Percentiles rank a stretch among this genome's conserved stretches.
Conservation (phyloP, 2,329 filamentous ascomycete genomes). For the Fusarium austroafricanum region DNA sequence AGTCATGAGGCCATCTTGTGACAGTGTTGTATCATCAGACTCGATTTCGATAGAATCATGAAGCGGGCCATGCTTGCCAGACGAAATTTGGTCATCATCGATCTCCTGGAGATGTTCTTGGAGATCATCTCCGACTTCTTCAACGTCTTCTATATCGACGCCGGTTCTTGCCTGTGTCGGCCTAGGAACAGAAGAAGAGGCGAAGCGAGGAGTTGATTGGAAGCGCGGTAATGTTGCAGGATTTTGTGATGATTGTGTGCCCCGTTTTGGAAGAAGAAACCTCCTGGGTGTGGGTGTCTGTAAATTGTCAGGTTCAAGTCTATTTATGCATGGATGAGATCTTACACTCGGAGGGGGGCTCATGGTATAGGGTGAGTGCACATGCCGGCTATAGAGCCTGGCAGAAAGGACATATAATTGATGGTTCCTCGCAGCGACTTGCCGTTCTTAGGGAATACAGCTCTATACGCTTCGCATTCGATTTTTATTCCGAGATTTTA, state of each 20-base stretch:
- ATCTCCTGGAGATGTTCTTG: slow-evolving; percentile 18
- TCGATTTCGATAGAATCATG: slow-evolving; percentile 48
- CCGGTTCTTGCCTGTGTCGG: slow-evolving; percentile 45
- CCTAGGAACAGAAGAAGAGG: slow-evolving; percentile 48
- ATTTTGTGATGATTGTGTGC: slow-evolving; percentile 49
- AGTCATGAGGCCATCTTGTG: slow-evolving; percentile 17
- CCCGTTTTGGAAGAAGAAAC: slow-evolving; percentile 53
- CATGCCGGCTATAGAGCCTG: slow-evolving; percentile 26
- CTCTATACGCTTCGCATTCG: background rate
- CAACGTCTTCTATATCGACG: slow-evolving; percentile 51
- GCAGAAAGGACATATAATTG: slow-evolving; percentile 6
- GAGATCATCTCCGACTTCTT: slow-evolving; percentile 43
- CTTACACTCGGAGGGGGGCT: slow-evolving; percentile 46
- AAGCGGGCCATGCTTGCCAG: slow-evolving; percentile 24
- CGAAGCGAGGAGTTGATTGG: slow-evolving; percentile 55
- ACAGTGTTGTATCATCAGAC: slow-evolving; percentile 37
- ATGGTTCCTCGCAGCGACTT: background rate
- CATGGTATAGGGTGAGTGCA: slow-evolving; percentile 38
- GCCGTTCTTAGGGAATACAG: background rate
- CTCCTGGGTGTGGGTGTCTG: slow-evolving; percentile 56
- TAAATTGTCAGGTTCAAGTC: background rate
- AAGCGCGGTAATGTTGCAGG: slow-evolving; percentile 50
- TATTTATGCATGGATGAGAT: background rate
- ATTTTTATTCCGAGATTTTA: background rate
- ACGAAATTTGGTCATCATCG: slow-evolving; percentile 1